These are phyloP conservation scores for Penicillium macrosclerotiorum DNA, from an alignment of 495 filamentous ascomycete species.

Conservation along the genomic window DNA sequence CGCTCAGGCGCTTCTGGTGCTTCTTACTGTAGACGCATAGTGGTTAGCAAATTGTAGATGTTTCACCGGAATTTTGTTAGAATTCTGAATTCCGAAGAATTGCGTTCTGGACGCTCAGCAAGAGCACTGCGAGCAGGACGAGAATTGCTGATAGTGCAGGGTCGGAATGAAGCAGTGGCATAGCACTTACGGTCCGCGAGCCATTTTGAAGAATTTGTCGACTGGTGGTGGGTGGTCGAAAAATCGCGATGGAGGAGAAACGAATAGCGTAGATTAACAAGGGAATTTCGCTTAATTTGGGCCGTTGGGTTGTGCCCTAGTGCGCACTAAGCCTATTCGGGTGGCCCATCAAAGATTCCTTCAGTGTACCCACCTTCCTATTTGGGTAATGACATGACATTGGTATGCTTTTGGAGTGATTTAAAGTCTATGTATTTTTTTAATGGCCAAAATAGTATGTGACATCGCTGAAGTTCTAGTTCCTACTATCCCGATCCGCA, in stretches of 20 bases:
- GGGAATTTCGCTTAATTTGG: constrained; percentile 39
- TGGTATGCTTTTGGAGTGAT: background rate
- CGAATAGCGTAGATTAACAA: constrained; percentile 26
- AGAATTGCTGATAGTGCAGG: constrained; percentile 1
- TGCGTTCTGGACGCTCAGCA: background rate
- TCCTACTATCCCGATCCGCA: constrained; percentile 17
- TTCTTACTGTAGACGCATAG: constrained; percentile 71
- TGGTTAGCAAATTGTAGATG: no score
- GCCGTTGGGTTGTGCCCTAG: constrained; percentile 36
- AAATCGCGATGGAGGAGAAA: constrained; percentile 31
- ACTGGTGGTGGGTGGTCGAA: constrained; percentile 44
- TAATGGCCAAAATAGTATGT: constrained; percentile 25
- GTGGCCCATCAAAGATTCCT: constrained; percentile 7
- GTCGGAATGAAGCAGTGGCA: background rate
- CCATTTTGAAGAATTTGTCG: constrained; percentile 57
- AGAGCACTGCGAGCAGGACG: background rate
- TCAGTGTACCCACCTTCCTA: constrained; percentile 4
- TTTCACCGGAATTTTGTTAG: no score
- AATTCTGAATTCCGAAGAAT: no score
- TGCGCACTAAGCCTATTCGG: constrained; percentile 24
- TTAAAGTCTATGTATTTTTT: no score
- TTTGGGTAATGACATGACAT: constrained; percentile 3
- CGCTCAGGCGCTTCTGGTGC: constrained; percentile 99
- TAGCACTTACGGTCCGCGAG: constrained; percentile 64
- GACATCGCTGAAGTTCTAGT: constrained; percentile 26